A percentile compares a stretch with the other conserved stretches of the same genome.
These are phyloP conservation scores for Neonectria sp. DNA, from an alignment of 2,329 filamentous ascomycete species.

Conservation along the genomic window DNA sequence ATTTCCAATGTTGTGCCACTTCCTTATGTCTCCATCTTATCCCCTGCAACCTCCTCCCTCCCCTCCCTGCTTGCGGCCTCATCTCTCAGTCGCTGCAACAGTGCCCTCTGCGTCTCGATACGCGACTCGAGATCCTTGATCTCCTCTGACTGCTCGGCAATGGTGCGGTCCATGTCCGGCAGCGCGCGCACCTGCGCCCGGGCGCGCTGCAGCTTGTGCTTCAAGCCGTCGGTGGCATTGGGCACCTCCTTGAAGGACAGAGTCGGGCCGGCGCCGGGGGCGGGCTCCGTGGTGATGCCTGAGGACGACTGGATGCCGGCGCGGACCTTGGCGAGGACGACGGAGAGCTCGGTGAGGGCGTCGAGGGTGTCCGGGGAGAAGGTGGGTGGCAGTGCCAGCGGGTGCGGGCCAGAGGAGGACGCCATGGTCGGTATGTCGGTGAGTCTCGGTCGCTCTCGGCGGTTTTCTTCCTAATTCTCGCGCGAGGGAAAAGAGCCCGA, in stretches of 20 bases:
- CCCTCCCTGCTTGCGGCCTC: slow-evolving; percentile 57
- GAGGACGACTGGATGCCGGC: slow-evolving; percentile 59
- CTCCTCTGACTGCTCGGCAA: slow-evolving; percentile 80
- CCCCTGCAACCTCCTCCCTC: slow-evolving; percentile 49
- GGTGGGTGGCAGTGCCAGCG: slow-evolving; percentile 70
- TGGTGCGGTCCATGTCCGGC: slow-evolving; percentile 78
- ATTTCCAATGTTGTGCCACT: slow-evolving; percentile 5
- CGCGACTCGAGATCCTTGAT: slow-evolving; percentile 76
- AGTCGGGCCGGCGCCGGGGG: slow-evolving; percentile 55
- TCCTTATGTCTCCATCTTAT: slow-evolving; percentile 60
- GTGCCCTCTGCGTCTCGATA: slow-evolving; percentile 73
- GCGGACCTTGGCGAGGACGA: slow-evolving; percentile 82
- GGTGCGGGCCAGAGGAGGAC: slow-evolving; percentile 55
- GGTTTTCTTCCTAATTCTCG: not conserved
- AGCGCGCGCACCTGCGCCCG: slow-evolving; percentile 75
- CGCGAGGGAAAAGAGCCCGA: not conserved
- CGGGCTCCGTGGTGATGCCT: slow-evolving; percentile 57
- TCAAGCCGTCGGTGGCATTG: slow-evolving; percentile 82
- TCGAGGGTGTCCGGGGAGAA: slow-evolving; percentile 89
- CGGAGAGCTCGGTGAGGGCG: slow-evolving; percentile 85
- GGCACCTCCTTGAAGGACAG: slow-evolving; percentile 81
- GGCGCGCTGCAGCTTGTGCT: slow-evolving; percentile 87
- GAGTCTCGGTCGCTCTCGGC: slow-evolving; percentile 26
- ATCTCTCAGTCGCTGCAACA: slow-evolving; percentile 68
- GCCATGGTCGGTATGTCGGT: slow-evolving; percentile 40